A percentile compares a stretch with the other conserved stretches of the same genome.
phyloP scores from a whole-genome alignment of 2,329 filamentous ascomycete species.

The Chrysoporthe puriensis region DNA sequence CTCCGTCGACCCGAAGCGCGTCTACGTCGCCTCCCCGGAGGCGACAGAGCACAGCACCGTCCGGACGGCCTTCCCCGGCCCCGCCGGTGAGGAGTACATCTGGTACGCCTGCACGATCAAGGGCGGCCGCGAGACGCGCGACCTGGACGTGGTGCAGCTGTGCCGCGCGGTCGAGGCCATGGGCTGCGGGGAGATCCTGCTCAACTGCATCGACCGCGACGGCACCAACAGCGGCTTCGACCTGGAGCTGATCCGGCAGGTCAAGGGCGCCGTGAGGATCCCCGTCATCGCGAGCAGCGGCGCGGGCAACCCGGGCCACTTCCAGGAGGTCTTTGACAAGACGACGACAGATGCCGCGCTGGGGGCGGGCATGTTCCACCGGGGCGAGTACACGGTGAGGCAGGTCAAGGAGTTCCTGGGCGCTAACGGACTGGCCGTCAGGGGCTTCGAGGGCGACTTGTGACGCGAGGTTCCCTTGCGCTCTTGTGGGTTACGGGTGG shows the following conservation, averaged over 20 bases:
- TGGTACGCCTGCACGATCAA: slow-evolving; percentile 99
- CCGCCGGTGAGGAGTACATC: slow-evolving; percentile 77
- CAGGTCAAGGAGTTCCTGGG: slow-evolving; percentile 87
- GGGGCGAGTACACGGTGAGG: slow-evolving; percentile 90
- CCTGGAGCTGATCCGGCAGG: slow-evolving; percentile 84
- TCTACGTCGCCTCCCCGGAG: slow-evolving; percentile 67
- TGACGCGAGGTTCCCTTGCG: slow-evolving; percentile 27
- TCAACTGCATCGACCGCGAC: slow-evolving; percentile 98
- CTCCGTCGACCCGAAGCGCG: slow-evolving; percentile 88
- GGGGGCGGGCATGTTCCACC: slow-evolving; percentile 96
- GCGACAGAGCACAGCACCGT: slow-evolving; percentile 72
- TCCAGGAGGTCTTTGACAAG: slow-evolving; percentile 84
- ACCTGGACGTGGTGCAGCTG: slow-evolving; percentile 90
- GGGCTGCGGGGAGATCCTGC: slow-evolving; percentile 89
- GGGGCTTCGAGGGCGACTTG: slow-evolving; percentile 70
- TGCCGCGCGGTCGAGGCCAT: slow-evolving; percentile 90
- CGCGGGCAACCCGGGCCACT: slow-evolving; percentile 85
- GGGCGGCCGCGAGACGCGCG: slow-evolving; percentile 90
- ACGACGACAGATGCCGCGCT: slow-evolving; percentile 90
- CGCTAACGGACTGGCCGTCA: slow-evolving; percentile 73
- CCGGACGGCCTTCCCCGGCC: slow-evolving; percentile 69
- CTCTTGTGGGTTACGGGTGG: neutral
- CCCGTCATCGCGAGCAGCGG: slow-evolving; percentile 95
- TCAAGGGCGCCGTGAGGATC: slow-evolving; percentile 85
- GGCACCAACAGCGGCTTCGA: slow-evolving; percentile 95